Conservation (phyloP, 1,139 yeast species). For the Kazachstania sp. region DNA sequence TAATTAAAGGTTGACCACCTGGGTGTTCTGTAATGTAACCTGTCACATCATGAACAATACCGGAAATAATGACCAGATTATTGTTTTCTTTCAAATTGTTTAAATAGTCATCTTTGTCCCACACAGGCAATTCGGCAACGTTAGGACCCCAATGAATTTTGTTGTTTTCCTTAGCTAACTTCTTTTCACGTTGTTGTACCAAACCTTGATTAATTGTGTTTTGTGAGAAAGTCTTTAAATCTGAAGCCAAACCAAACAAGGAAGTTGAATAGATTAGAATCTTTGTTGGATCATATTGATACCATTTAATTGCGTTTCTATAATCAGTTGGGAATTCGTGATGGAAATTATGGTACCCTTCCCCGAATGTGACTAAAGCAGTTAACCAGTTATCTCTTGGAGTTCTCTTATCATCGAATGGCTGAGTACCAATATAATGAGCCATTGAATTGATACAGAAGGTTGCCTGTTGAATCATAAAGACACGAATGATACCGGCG, state of each 20-base stretch:
- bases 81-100: conserved; percentile 49
- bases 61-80: conserved; percentile 74
- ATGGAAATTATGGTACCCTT: conserved; percentile 98
- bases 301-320: conserved; percentile 97
- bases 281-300: conserved; percentile 97
- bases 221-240: conserved; percentile 86
- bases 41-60: conserved; percentile 89
- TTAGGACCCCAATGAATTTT: conserved; percentile 90
- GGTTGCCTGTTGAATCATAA: conserved; percentile 90
- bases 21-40: conserved; percentile 88
- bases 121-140: conserved; percentile 75
- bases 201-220: conserved; percentile 95
- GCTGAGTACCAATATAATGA: conserved; percentile 97
- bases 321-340: conserved; percentile 98
- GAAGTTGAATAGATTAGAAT: conserved; percentile 61
- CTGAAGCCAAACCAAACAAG: conserved; percentile 77
- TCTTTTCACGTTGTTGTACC: conserved; percentile 94
- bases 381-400: conserved; percentile 95
- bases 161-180: conserved; percentile 70
- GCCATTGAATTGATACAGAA: conserved; percentile 98
- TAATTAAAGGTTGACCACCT: conserved; percentile 87
- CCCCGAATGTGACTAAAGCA: conserved; percentile 94
- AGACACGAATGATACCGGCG: conserved; percentile 79
- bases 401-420: conserved; percentile 94
- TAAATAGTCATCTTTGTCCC: conserved; percentile 80